Evolutionary conservation across 2,329 filamentous ascomycete genomes (phyloP).

Genomic region (Colletotrichum agaves): DNA sequence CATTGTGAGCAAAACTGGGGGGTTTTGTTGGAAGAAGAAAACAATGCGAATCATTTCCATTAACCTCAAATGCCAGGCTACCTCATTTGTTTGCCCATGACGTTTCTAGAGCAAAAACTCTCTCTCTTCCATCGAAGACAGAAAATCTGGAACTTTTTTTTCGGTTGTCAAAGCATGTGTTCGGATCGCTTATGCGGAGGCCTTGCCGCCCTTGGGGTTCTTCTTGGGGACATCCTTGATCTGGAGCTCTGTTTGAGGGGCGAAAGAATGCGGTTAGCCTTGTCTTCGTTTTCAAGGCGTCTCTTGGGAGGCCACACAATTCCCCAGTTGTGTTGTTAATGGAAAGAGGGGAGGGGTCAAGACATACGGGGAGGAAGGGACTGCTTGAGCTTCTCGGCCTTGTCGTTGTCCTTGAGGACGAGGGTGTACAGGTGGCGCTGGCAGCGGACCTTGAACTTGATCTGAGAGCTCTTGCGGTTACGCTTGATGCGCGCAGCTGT

Average conservation of each 20-base stretch:
- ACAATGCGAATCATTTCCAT: constrained; percentile 25
- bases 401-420: constrained; percentile 97
- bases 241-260: constrained; percentile 54
- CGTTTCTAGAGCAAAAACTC: constrained; percentile 22
- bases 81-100: constrained; percentile 29
- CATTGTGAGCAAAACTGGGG: constrained; percentile 2
- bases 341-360: not conserved
- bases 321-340: too few species aligned
- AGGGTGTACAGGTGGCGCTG: constrained; percentile 96
- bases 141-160: not conserved
- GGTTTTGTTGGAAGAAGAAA: too few species aligned
- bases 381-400: constrained; percentile 99
- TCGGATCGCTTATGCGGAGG: constrained; percentile 45
- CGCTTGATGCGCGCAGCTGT: constrained; percentile 94
- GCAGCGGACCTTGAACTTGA: constrained; percentile 99
- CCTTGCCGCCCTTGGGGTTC: constrained; percentile 54
- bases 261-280: constrained; percentile 5
- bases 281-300: not conserved
- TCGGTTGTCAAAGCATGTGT: constrained; percentile 9
- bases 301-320: not conserved
- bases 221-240: constrained; percentile 69
- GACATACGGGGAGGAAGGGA: constrained; percentile 92
- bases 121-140: constrained; percentile 22
- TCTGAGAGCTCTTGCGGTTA: constrained; percentile 88
- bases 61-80: constrained; percentile 26